Evolutionary conservation across 1,284 basidiomycete genomes (phyloP).

Genomic region (Porphyrellus sp.): DNA sequence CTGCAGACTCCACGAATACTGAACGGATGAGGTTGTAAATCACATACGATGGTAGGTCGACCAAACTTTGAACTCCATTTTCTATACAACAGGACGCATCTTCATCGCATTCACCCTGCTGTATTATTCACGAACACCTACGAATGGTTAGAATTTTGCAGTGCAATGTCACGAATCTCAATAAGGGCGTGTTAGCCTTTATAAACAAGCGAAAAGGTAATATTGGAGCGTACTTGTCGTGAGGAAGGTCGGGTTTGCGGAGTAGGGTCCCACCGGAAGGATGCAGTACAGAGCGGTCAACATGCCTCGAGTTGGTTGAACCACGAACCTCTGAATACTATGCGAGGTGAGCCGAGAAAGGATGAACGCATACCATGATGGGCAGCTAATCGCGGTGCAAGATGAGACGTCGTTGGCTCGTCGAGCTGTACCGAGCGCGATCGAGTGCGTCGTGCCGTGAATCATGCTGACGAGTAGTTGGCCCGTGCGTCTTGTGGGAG

Average conservation of each 20-base stretch:
- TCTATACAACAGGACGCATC: slow-evolving; percentile 74
- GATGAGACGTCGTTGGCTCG: no score
- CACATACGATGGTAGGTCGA: background rate
- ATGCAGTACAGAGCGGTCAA: no score
- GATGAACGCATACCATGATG: no score
- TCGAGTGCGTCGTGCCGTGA: no score
- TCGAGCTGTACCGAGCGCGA: no score
- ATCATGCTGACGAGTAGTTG: no score
- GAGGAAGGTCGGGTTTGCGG: slow-evolving; percentile 95
- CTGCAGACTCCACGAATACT: slow-evolving; percentile 89
- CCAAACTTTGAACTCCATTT: slow-evolving; percentile 80
- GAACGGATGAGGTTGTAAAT: slow-evolving; percentile 40
- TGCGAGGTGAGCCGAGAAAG: no score
- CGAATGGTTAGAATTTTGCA: slow-evolving; percentile 74
- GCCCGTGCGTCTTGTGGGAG: no score
- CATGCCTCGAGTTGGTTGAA: no score
- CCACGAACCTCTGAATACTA: no score
- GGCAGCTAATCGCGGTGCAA: no score
- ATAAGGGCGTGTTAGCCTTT: background rate
- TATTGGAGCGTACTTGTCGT: slow-evolving; percentile 68
- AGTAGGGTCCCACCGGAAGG: no score
- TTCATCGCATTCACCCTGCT: slow-evolving; percentile 81
- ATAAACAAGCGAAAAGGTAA: background rate
- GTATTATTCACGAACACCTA: slow-evolving; percentile 85
- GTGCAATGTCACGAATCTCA: slow-evolving; percentile 90